Evolutionary conservation across 306 rosid species (phyloP).

Genomic region (Vigna nakashimae): DNA sequence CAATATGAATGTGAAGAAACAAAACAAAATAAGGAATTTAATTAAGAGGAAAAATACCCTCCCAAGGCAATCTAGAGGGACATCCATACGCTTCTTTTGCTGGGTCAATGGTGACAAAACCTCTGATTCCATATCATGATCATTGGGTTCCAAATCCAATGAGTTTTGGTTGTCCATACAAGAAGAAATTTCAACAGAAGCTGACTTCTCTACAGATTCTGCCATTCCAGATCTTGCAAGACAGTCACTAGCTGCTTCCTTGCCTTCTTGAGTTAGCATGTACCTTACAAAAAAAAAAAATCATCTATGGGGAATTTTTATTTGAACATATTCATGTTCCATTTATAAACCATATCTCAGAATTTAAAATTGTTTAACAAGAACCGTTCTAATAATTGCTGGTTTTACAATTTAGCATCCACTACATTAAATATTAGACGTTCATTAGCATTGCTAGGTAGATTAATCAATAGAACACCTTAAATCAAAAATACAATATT

Average conservation of each 20-base stretch:
- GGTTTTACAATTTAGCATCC: conserved; percentile 11
- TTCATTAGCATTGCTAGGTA: conserved; percentile 5
- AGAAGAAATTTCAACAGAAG: conserved; percentile 51
- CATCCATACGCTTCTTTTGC: conserved; percentile 55
- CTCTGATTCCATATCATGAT: conserved; percentile 54
- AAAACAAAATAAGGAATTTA: conserved; percentile 29
- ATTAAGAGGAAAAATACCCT: conserved; percentile 58
- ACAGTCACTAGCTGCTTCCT: conserved; percentile 85
- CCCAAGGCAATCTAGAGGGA: conserved; percentile 71
- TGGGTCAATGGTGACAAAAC: conserved; percentile 50
- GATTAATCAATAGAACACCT: conserved; percentile 29
- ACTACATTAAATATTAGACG: background rate
- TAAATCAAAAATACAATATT: conserved; percentile 27
- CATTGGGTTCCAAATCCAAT: conserved; percentile 47
- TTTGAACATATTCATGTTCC: conserved; percentile 26
- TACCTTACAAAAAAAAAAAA: conserved; percentile 59
- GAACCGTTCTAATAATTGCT: conserved; percentile 23
- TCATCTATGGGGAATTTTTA: conserved; percentile 33
- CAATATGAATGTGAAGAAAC: conserved; percentile 10
- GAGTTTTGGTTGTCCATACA: conserved; percentile 45
- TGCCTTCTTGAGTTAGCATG: conserved; percentile 93
- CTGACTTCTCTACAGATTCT: conserved; percentile 52
- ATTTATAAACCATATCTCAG: background rate
- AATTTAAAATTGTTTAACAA: conserved; percentile 27
- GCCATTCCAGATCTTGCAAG: conserved; percentile 82